Conservation (phyloP, 768 basidiomycete species). For the Mycena pura region DNA sequence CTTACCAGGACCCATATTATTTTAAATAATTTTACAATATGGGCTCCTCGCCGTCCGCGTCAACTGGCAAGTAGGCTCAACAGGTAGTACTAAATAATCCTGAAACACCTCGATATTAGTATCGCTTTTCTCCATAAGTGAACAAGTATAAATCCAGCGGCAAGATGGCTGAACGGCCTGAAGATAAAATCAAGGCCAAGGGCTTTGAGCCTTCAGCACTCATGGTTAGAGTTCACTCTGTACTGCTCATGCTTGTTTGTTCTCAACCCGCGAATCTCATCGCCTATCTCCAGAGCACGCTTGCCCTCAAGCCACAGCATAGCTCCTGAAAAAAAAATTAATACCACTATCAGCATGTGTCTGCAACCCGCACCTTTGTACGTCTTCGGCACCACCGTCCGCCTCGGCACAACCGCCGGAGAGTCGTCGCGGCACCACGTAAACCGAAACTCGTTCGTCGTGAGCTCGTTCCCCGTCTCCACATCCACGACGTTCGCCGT, state of each 20-base stretch:
- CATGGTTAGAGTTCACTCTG: too few species aligned
- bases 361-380: constrained; percentile 61
- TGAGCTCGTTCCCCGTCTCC: constrained; percentile 65
- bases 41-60: too few species aligned
- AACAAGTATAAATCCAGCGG: too few species aligned
- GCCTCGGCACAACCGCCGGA: constrained; percentile 37
- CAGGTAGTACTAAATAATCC: too few species aligned
- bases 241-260: constrained; percentile 4
- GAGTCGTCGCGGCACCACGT: constrained; percentile 64
- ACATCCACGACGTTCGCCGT: constrained; percentile 76
- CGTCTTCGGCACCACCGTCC: constrained; percentile 70
- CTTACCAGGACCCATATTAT: too few species aligned
- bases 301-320: constrained; percentile 87
- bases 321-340: constrained; percentile 58
- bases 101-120: too few species aligned
- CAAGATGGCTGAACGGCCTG: too few species aligned
- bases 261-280: constrained; percentile 60
- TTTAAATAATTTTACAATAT: too few species aligned
- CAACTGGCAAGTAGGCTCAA: too few species aligned
- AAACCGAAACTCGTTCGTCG: constrained; percentile 80
- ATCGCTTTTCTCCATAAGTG: too few species aligned
- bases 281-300: constrained; percentile 72
- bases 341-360: constrained; percentile 21
- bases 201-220: too few species aligned
- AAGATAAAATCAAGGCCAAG: too few species aligned